Evolutionary conservation across 73 alveolate genomes (phyloP).

Genomic region (Effrenium voratum): DNA sequence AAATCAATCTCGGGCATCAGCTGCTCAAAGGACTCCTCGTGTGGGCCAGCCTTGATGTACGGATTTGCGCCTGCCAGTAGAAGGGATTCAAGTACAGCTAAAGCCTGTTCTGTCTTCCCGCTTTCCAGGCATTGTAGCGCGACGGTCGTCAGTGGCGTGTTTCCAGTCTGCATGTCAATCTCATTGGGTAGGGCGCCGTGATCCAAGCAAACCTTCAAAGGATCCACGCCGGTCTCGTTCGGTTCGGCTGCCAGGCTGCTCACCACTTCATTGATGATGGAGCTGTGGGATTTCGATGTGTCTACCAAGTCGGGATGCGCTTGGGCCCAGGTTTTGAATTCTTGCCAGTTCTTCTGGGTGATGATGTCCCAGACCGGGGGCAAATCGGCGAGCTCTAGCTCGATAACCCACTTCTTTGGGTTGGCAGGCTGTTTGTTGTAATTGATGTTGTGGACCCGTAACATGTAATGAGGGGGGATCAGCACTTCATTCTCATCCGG

Average conservation of each 20-base stretch:
- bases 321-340: background rate
- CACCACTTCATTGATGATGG: background rate
- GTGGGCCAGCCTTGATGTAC: background rate
- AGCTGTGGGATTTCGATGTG: background rate
- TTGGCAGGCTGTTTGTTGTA: background rate
- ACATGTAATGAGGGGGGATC: background rate
- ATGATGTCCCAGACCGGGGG: background rate
- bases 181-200: background rate
- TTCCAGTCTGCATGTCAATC: background rate
- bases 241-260: background rate
- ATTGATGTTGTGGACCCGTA: background rate
- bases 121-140: background rate
- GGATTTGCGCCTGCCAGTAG: background rate
- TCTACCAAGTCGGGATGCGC: background rate
- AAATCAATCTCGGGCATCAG: background rate
- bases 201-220: background rate
- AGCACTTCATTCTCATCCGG: background rate
- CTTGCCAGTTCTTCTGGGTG: background rate
- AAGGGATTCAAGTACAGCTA: background rate
- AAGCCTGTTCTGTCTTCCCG: background rate
- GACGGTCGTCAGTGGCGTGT: background rate
- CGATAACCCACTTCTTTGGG: background rate
- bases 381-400: background rate
- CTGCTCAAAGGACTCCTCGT: background rate
- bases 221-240: background rate